These are phyloP conservation scores for Conidiobolus incongruus DNA, from an alignment of 371 early-diverging fungal species.

Conservation along the genomic window DNA sequence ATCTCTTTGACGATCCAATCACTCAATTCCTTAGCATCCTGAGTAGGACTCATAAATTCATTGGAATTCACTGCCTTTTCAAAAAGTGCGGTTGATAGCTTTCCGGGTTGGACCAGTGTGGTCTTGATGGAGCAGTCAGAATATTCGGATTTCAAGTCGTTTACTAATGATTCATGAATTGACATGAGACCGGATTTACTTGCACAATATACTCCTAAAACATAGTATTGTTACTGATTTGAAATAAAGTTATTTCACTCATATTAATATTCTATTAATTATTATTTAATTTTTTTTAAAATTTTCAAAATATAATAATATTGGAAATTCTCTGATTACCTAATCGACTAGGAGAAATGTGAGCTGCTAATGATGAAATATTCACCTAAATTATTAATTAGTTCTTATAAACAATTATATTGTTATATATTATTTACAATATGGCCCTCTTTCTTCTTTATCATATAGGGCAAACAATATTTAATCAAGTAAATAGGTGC, in stretches of 20 bases:
- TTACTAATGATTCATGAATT: slow-evolving; percentile 21
- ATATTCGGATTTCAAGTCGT: slow-evolving; percentile 16
- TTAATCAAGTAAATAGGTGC: slow-evolving; percentile 20
- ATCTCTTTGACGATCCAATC: not conserved
- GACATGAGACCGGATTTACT: slow-evolving; percentile 24
- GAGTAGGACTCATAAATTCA: slow-evolving; percentile 6
- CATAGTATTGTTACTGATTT: no score
- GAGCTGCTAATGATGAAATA: slow-evolving; percentile 17
- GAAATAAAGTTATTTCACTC: no score
- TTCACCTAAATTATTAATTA: slow-evolving; percentile 8
- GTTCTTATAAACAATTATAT: not conserved
- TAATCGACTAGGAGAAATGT: slow-evolving; percentile 11
- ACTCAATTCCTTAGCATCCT: not conserved
- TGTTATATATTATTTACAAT: slow-evolving; percentile 11
- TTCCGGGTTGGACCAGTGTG: slow-evolving; percentile 16
- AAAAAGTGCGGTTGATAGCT: slow-evolving; percentile 25
- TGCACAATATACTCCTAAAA: slow-evolving; percentile 29
- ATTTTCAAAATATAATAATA: not conserved
- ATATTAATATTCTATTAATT: no score
- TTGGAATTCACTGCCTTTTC: slow-evolving; percentile 13
- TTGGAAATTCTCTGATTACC: slow-evolving; percentile 8
- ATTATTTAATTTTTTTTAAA: slow-evolving; percentile 1
- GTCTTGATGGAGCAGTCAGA: slow-evolving; percentile 10
- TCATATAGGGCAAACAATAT: slow-evolving; percentile 22
- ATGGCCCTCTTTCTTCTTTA: slow-evolving; percentile 20